Conservation (phyloP, 257 asterid genomes). For the Solanum virginianum region DNA sequence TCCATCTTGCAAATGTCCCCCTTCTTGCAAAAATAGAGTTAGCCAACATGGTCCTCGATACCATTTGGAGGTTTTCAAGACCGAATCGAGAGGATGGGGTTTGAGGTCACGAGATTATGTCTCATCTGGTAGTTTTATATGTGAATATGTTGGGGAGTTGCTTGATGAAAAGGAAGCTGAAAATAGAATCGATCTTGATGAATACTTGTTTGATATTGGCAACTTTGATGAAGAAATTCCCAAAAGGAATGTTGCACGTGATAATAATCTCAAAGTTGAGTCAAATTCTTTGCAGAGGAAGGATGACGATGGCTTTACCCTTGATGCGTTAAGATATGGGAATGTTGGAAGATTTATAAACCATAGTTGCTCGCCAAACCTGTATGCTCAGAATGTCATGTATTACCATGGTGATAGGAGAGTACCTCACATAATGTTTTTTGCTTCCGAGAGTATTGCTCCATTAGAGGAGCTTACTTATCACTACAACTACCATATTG, state of each 20-base stretch:
- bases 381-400: constrained; percentile 21
- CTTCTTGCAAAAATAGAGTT: constrained; percentile 38
- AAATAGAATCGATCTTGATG: constrained; percentile 1
- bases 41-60: constrained; percentile 28
- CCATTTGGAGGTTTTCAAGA: constrained; percentile 32
- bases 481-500: constrained; percentile 14
- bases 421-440: constrained; percentile 39
- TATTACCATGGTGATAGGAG: constrained; percentile 24
- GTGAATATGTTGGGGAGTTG: constrained; percentile 44
- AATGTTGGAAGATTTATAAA: constrained; percentile 27
- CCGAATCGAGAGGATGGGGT: constrained; percentile 36
- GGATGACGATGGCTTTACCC: background rate
- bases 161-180: constrained; percentile 12
- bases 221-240: background rate
- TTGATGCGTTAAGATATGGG: constrained; percentile 29
- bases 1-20: constrained; percentile 40
- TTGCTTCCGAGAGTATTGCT: constrained; percentile 28
- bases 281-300: background rate
- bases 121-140: constrained; percentile 30
- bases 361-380: constrained; percentile 24
- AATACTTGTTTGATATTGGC: constrained; percentile 9
- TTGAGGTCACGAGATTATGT: constrained; percentile 28
- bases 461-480: constrained; percentile 32
- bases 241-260: background rate
- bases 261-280: background rate